Conservation (phyloP, 1,284 basidiomycete species). For the Ustilago curta region DNA sequence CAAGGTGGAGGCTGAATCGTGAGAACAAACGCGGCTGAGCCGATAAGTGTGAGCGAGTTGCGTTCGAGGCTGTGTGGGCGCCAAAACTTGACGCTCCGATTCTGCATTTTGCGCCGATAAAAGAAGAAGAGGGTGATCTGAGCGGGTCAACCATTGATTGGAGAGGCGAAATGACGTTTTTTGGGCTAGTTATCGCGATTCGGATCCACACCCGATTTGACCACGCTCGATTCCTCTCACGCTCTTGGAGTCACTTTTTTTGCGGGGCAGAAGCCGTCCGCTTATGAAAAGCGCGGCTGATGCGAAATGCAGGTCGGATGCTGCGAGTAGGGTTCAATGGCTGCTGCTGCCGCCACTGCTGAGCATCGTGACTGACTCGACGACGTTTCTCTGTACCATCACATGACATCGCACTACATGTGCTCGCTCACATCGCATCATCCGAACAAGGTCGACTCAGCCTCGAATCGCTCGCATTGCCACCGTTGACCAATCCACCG, state of each 20-base stretch:
- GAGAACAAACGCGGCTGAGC: constrained; percentile 1
- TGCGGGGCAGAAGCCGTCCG: background rate
- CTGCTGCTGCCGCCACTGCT: background rate
- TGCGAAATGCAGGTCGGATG: constrained; percentile 6
- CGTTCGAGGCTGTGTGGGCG: background rate
- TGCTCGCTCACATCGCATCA: constrained; percentile 7
- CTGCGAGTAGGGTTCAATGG: constrained; percentile 11
- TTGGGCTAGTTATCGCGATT: constrained; percentile 1
- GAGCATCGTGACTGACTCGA: constrained; percentile 12
- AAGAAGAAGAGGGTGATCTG: constrained; percentile 5
- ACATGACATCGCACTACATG: too few species aligned
- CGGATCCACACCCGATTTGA: background rate
- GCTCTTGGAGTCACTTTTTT: background rate
- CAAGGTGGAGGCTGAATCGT: constrained; percentile 9
- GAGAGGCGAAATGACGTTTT: constrained; percentile 7
- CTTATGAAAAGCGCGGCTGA: constrained; percentile 4
- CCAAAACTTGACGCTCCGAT: background rate
- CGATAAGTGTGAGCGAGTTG: background rate
- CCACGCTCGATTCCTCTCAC: background rate
- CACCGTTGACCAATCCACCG: background rate
- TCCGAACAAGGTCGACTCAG: constrained; percentile 4
- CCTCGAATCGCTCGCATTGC: background rate
- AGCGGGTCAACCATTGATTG: constrained; percentile 4
- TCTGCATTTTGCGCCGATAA: constrained; percentile 1
- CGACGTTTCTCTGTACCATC: background rate